Conservation (phyloP, 2,329 filamentous ascomycete genomes). For the Metarhizium brunneum region DNA sequence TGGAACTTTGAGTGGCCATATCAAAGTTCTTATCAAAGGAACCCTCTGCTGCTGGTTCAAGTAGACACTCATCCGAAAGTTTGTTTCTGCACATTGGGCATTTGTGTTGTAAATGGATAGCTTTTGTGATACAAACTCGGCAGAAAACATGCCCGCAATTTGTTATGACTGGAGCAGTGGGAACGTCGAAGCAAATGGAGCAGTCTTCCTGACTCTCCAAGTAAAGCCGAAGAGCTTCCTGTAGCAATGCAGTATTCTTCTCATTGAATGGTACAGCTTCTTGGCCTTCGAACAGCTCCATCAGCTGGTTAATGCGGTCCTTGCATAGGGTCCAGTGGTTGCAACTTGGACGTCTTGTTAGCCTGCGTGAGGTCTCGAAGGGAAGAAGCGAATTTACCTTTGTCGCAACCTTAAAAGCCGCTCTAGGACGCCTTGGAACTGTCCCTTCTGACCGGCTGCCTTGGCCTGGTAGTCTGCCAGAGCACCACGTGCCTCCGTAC, state of each 20-base stretch:
- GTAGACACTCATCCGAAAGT: constrained; percentile 48
- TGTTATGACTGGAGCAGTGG: constrained; percentile 71
- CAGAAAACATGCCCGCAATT: constrained; percentile 79
- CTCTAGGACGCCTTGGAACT: constrained; percentile 70
- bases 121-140: constrained; percentile 60
- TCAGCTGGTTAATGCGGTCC: constrained; percentile 61
- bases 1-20: constrained; percentile 61
- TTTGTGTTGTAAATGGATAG: constrained; percentile 65
- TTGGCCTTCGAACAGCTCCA: constrained; percentile 58
- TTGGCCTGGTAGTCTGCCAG: constrained; percentile 49
- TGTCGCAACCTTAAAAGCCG: constrained; percentile 75
- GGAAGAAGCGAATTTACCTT: constrained; percentile 31
- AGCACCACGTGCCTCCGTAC: constrained; percentile 64
- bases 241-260: constrained; percentile 63
- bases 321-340: constrained; percentile 82
- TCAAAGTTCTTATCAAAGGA: constrained; percentile 45
- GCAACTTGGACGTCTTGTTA: constrained; percentile 37
- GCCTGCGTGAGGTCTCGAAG: background rate
- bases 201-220: constrained; percentile 80
- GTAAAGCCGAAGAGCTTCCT: constrained; percentile 64
- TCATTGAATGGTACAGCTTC: constrained; percentile 60
- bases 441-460: constrained; percentile 35
- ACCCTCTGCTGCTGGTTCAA: constrained; percentile 55
- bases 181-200: constrained; percentile 66
- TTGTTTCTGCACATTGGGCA: constrained; percentile 77